Evolutionary conservation across 1,284 basidiomycete genomes (phyloP), one percentile per base, ranked within the genome.

Genomic region (Malassezia furfur): DNA sequence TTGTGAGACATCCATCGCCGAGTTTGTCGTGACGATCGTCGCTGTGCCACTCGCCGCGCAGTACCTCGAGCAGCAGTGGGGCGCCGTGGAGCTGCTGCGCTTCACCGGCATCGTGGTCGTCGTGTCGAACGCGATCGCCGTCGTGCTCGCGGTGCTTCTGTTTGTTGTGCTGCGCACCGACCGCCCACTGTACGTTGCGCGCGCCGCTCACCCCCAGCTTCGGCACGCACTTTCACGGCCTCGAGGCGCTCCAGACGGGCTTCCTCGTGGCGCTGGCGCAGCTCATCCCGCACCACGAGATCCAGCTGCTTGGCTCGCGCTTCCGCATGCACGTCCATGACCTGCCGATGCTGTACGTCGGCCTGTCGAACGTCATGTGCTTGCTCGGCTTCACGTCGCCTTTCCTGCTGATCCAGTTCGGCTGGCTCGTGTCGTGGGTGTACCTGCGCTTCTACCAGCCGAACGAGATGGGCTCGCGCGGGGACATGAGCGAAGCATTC

Each of bases 381-480:
- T 66, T 98, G 49, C 62, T 94, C 46, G 88, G 93, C 31, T 87
- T 86, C 75, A 87, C 91, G 67, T 87, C 86, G 53, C 94, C 94
- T 1, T 96, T 85, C 79, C 91, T 98, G 54, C 80, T 94, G 65
- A 91, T 98, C 64, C 93, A 69, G 50, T 96, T 96, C 73, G 93
- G 91, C 15, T 98, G 94, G 89, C 86, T 96, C 59, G 85, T 91
- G 8, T 83, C 87, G 25, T 98, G 90, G 86, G 80, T 88, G 50
- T 98, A 96, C 77, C 81, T 98, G 35, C 84, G 93, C 34, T 98
- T 98, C 80, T 91, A 94, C 81, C 94, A 96, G 78, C 85, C 81
- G 3, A 87, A 87, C 74, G 80, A 80, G 50, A 75, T 74, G 41
- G 78, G 78, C 48, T 78, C 78, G 63, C 66, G 79, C 35, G 93